Percentiles rank a stretch among this genome's conserved stretches.
phyloP scores from a whole-genome alignment of 2,329 filamentous ascomycete genomes.

The Fusarium goolgardi region DNA sequence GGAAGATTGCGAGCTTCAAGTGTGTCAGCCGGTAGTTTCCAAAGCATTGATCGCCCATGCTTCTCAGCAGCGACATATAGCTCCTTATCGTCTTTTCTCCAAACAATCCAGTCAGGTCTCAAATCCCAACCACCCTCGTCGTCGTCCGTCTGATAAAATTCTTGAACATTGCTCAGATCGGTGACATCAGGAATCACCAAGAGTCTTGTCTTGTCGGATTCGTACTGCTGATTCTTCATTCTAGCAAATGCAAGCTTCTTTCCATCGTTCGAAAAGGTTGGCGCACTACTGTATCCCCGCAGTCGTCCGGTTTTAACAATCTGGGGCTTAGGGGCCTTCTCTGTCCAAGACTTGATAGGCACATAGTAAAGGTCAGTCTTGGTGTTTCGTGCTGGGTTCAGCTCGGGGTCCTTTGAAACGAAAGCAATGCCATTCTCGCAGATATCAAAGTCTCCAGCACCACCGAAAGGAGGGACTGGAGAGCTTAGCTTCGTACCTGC shows the following conservation, averaged over 20 bases:
- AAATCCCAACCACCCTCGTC: constrained; percentile 72
- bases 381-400: constrained; percentile 79
- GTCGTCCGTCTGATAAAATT: constrained; percentile 71
- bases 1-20: constrained; percentile 62
- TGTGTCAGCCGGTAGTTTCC: constrained; percentile 68
- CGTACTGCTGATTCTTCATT: constrained; percentile 82
- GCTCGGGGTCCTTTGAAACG: constrained; percentile 77
- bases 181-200: constrained; percentile 72
- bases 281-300: constrained; percentile 72
- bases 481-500: constrained; percentile 68
- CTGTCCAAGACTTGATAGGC: constrained; percentile 70
- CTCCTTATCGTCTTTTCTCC: constrained; percentile 68
- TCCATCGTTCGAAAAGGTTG: constrained; percentile 80
- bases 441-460: constrained; percentile 83
- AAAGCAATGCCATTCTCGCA: constrained; percentile 74
- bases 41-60: constrained; percentile 70
- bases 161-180: constrained; percentile 67
- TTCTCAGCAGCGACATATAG: constrained; percentile 82
- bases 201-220: constrained; percentile 77
- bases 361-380: constrained; percentile 85
- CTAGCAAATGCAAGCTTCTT: constrained; percentile 78
- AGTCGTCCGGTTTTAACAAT: constrained; percentile 66
- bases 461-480: constrained; percentile 83
- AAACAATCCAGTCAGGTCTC: constrained; percentile 66
- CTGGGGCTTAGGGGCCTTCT: constrained; percentile 63